Evolutionary conservation across 2,329 filamentous ascomycete genomes (phyloP).

Genomic region (Aspergillus fumigatus): DNA sequence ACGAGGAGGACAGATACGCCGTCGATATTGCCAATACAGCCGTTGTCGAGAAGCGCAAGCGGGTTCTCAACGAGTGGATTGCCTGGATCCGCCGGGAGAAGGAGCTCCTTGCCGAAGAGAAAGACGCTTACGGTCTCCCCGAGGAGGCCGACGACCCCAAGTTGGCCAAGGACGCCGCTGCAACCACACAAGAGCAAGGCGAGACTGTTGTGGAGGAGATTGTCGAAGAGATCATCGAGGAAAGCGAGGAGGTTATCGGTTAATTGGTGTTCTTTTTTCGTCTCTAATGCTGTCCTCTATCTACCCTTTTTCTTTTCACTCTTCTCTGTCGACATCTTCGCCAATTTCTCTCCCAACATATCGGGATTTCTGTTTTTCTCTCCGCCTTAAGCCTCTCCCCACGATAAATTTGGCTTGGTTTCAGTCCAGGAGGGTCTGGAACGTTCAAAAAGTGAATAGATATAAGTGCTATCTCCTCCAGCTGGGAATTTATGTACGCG

Average conservation of each 20-base stretch:
- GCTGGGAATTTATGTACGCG: constrained; percentile 15
- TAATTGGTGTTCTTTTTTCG: constrained; percentile 27
- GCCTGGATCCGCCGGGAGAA: constrained; percentile 74
- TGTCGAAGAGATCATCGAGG: constrained; percentile 73
- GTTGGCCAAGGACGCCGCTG: constrained; percentile 46
- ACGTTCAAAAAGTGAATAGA: constrained; percentile 25
- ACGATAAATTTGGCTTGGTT: constrained; percentile 18
- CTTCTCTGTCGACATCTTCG: constrained; percentile 26
- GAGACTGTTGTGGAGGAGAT: constrained; percentile 81
- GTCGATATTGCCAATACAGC: constrained; percentile 91
- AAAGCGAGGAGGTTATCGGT: constrained; percentile 74
- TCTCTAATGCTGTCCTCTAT: constrained; percentile 29
- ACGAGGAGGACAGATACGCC: constrained; percentile 90
- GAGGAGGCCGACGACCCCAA: constrained; percentile 59
- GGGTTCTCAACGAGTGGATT: constrained; percentile 81
- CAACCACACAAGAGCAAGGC: constrained; percentile 60
- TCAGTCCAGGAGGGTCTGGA: constrained; percentile 14
- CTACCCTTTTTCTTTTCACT: constrained; percentile 23
- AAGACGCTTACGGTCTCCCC: constrained; percentile 62
- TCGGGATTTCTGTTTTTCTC: constrained; percentile 7
- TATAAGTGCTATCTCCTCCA: constrained; percentile 19
- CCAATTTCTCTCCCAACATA: constrained; percentile 15
- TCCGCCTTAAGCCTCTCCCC: constrained; percentile 14
- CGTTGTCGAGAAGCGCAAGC: constrained; percentile 81
- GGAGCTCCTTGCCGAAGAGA: constrained; percentile 68